Base-by-base conservation (phyloP, 164 flowering plant species). In the Aristolochia contorta region DNA sequence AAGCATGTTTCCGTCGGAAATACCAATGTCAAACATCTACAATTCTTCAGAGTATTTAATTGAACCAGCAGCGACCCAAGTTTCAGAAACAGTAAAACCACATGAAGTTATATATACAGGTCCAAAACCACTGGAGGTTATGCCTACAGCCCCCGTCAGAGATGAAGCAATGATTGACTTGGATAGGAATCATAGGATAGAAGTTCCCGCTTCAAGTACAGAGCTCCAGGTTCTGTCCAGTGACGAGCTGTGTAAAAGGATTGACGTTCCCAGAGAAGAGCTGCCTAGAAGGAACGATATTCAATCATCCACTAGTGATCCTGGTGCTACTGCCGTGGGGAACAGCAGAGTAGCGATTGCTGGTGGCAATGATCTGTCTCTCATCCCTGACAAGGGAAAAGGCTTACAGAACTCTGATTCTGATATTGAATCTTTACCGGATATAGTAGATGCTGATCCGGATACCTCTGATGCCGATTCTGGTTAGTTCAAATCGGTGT, bases 391-490 rank as follows among this genome's bases (percentile, higher is more conserved):
- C 16, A 20, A 52, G 55, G 55, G 55, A 7, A 52, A 53, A 12
- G 56, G 27, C 16, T 53, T 53, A 16, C 12, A 23, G 27, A 2
- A 50, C 30, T 27, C 51, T 58, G 23, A 15, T 14, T 61, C 51
- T 21, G 78, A 62, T 55, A 63, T 15, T 0, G 55, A 67, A 27
- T 60, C 74, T 8, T 57, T 80, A 67, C 97, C 97, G 21, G 88
- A 81, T 56, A 82, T 86, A 55, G 71, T 85, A 8, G 82, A 75
- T 63, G 81, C 53, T 14, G 88, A 81, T 55, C 84, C 92, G 20
- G 96, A 89, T 73, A 79, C 88, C 1, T 53, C 56, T 53, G 56
- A 53, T 53, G 56, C 30, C 19, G 91, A 82, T 52, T 74, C 56
- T 4, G 56, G 16, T 12, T 53, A 53, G 32, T 16, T 22, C 43